Base-by-base conservation (phyloP, 441 rosid genomes). In the Mallotus repandus region DNA sequence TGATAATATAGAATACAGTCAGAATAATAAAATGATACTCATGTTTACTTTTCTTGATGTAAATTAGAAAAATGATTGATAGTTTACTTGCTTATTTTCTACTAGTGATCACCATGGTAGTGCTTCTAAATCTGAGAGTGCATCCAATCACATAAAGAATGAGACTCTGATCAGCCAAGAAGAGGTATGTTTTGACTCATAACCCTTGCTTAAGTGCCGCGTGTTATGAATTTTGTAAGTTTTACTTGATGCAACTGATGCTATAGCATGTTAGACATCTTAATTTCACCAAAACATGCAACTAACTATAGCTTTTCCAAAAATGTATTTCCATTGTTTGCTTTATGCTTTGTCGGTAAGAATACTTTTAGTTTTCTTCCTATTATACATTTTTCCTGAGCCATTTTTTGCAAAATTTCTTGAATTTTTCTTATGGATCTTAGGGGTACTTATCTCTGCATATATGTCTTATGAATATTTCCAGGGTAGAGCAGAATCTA, bases 401-500 rank as follows among this genome's bases (percentile, higher is more conserved):
- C 55, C 11, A 1, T 52, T 52, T 52, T 52, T 52, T 52, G 38
- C 38, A 32, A n/a, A n/a, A n/a, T n/a, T 2, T 32, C 5, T 5
- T 52, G 11, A 52, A 52, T 14, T 52, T 12, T 52, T 12, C 55
- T 52, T 10, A 52, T 7, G 13, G 1, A 14, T 52, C 14, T 60
- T 29, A 1, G n/a, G 43, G 43, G 41, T 12, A 32, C 38, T 60
- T 60, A 10, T 32, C 3, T 60, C 29, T 60, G 9, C n/a, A 4
- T 65, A 22, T 65, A 46, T 11, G 46, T 65, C 45, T 21, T 65
- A 6, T 65, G 55, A 15, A 46, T 12, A 46, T 48, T 41, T 48
- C 38, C 38, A 65, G 69, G 55, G 25, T 46, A 9, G 54, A 65
- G 46, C 16, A 7, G 69, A 48, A 22, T 65, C 69, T 65, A 22